Conservation (phyloP, 768 basidiomycete species). For the Rhodotorula paludigena region DNA sequence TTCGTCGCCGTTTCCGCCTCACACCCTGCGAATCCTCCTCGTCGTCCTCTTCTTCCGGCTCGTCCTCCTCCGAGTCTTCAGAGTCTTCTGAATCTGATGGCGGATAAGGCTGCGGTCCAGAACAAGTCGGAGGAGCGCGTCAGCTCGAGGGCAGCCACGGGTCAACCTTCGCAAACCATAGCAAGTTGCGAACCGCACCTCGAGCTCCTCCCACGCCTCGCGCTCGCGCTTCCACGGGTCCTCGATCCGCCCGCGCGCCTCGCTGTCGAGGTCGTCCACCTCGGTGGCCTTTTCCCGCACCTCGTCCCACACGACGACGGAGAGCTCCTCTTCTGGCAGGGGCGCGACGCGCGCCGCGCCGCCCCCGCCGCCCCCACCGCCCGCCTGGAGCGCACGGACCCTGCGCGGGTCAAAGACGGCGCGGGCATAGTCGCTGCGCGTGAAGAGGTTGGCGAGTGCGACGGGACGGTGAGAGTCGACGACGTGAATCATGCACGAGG, state of each 20-base stretch:
- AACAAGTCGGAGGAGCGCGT: not conserved
- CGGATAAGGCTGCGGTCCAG: slow-evolving; percentile 63
- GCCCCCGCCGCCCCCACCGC: slow-evolving; percentile 55
- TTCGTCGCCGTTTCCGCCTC: slow-evolving; percentile 59
- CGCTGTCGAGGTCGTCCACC: slow-evolving; percentile 51
- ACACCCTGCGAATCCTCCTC: slow-evolving; percentile 44
- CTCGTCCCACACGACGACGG: slow-evolving; percentile 71
- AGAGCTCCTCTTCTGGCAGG: slow-evolving; percentile 49
- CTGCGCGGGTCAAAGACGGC: slow-evolving; percentile 33
- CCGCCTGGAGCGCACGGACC: not conserved
- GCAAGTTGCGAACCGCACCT: slow-evolving; percentile 54
- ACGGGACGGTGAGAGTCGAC: slow-evolving; percentile 90
- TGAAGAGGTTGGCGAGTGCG: slow-evolving; percentile 80
- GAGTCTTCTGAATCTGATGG: slow-evolving; percentile 57
- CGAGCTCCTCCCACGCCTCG: slow-evolving; percentile 76
- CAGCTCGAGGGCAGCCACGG: not conserved
- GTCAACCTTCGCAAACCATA: not conserved
- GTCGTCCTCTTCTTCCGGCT: slow-evolving; percentile 51
- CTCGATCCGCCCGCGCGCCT: not conserved
- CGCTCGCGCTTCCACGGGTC: slow-evolving; percentile 61
- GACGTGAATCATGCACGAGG: slow-evolving; percentile 71
- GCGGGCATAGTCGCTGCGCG: slow-evolving; percentile 41
- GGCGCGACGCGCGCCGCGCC: slow-evolving; percentile 32
- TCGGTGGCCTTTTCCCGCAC: slow-evolving; percentile 64
- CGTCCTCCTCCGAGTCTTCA: slow-evolving; percentile 44